These are phyloP conservation scores for Scedosporium dehoogii DNA, from an alignment of 2,329 filamentous ascomycete genomes.

Conservation along the genomic window DNA sequence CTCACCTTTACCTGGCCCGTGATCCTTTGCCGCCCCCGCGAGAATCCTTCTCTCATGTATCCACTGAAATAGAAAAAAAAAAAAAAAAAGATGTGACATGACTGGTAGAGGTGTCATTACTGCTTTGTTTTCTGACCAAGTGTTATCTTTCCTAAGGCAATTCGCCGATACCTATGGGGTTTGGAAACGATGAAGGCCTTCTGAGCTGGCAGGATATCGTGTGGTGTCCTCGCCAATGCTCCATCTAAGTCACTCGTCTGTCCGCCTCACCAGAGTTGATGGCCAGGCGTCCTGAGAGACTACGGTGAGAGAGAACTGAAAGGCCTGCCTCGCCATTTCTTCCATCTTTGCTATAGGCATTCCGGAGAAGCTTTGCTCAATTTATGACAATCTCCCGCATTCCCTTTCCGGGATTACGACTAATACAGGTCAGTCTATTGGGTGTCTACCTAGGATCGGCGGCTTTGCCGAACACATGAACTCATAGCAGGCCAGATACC, in stretches of 20 bases:
- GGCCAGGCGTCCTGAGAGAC: not conserved
- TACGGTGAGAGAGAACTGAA: not conserved
- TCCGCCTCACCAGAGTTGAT: not conserved
- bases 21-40: not conserved
- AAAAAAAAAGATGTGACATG: not conserved
- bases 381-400: not conserved
- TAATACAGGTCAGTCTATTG: not conserved
- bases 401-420: slow-evolving; percentile 1
- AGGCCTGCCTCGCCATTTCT: not conserved
- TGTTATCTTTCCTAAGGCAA: too few relatives aligned
- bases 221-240: too few relatives aligned
- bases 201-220: too few relatives aligned
- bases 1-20: too few relatives aligned
- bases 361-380: not conserved
- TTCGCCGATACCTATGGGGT: too few relatives aligned
- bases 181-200: too few relatives aligned
- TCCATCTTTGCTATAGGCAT: not conserved
- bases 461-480: not conserved
- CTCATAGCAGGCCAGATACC: not conserved
- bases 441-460: not conserved
- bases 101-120: not conserved
- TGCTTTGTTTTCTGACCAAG: not conserved
- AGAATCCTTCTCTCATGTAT: not conserved
- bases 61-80: not conserved
- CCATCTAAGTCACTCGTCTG: not conserved